Conservation (phyloP, 129 eudicot genomes). For the sunflower (Helianthus annuus) region HanXRQr2.0-SUNRISE NC_035434.2:20871841-20872340, state of each 20-base stretch:
- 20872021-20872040: slow-evolving; percentile 2
- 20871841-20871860: no score
- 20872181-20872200: slow-evolving; percentile 41
- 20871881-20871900: no score
- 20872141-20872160: slow-evolving; percentile 45
- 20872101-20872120: slow-evolving; percentile 41
- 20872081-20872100: slow-evolving; percentile 62
- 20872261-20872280: slow-evolving; percentile 68
- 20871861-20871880: no score
- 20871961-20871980: no score
- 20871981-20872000: no score
- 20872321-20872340: not conserved
- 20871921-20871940: no score
- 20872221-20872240: slow-evolving; percentile 66
- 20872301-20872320: slow-evolving; percentile 74
- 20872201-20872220: slow-evolving; percentile 38
- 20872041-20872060: slow-evolving; percentile 18
- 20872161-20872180: slow-evolving; percentile 42
- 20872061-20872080: slow-evolving; percentile 78
- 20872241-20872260: slow-evolving; percentile 88
- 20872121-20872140: slow-evolving; percentile 57
- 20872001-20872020: not conserved
- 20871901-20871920: no score
- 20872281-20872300: slow-evolving; percentile 90
- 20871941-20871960: no score